Evolutionary conservation across 2,329 filamentous ascomycete genomes (phyloP), one percentile per base, ranked within the genome.

Genomic region (Bisporella sp.): DNA sequence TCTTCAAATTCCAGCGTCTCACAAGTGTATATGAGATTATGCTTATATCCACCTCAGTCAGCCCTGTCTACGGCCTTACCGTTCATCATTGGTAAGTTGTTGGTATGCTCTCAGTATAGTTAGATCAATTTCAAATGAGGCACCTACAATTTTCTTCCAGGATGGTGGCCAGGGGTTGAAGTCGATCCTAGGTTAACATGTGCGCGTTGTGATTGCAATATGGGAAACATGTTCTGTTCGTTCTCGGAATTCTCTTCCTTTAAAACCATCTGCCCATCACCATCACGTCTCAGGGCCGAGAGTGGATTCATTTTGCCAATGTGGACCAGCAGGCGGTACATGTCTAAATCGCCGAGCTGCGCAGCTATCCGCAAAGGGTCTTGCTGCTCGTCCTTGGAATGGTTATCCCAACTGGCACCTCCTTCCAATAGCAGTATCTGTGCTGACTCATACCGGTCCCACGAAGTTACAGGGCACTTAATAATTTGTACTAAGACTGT

Each of bases 401-500:
- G 13, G 29, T 48, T 30, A 30, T 42, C 29, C 46, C 46, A 21
- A 42, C 21, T 33, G 46, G 39, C 46, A 42, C 46, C 29, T 30
- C 39, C 46, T 48, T 42, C 46, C 46, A 2, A 12, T 31, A 48
- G 46, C 46, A 48, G 46, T 48, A 48, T 48, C 39, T 48, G 35
- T 42, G 37, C 39, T 39, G 39, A 48, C 40, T 48, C 46, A 42
- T 48, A 48, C 39, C 46, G 46, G 46, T 42, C 46, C 39, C 13
- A 30, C 32, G 46, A 48, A 12, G 40, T 39, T 42, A 39, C 41
- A 41, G 35, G 41, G 40, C 32, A 30, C 46, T 42, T 21, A 31
- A 48, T 33, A 33, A 48, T 48, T 42, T 39, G 46, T 43, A 42
- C 39, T 40, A 42, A 48, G 46, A 39, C 46, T 48, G 46, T 48